Evolutionary conservation across 78 protist species (phyloP).

Genomic region (Paratrimastix pyriformis): DNA sequence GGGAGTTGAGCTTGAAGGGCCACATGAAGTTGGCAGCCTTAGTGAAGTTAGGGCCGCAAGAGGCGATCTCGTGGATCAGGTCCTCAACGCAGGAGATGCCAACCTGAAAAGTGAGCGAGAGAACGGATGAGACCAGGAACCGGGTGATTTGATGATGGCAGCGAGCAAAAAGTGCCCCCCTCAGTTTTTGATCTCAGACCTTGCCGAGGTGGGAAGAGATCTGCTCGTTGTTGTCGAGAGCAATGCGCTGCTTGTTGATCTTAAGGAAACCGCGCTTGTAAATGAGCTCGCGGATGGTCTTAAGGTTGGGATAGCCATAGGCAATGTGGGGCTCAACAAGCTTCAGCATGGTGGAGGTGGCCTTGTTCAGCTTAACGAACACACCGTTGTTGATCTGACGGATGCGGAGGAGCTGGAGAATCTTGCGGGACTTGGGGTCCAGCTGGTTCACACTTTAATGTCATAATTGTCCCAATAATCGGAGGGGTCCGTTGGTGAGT

Average conservation of each 20-base stretch:
- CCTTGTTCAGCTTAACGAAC: slow-evolving; percentile 93
- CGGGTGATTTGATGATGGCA: too few relatives aligned
- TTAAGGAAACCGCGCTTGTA: slow-evolving; percentile 98
- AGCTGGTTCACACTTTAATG: slow-evolving; percentile 79
- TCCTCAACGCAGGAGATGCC: slow-evolving; percentile 95
- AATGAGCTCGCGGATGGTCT: slow-evolving; percentile 84
- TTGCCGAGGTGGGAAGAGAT: slow-evolving; percentile 72
- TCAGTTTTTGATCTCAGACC: slow-evolving; percentile 16
- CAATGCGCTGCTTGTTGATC: slow-evolving; percentile 80
- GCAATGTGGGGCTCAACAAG: slow-evolving; percentile 92
- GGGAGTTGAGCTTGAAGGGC: slow-evolving; percentile 96
- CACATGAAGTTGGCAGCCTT: slow-evolving; percentile 86
- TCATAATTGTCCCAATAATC: neutral
- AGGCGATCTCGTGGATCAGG: slow-evolving; percentile 95
- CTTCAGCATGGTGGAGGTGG: slow-evolving; percentile 91
- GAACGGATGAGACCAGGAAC: too few relatives aligned
- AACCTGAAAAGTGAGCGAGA: too few relatives aligned
- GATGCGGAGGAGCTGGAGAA: slow-evolving; percentile 95
- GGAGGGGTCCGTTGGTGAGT: too few relatives aligned
- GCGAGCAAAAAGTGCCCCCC: too few relatives aligned
- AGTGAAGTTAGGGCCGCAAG: slow-evolving; percentile 90
- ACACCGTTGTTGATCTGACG: slow-evolving; percentile 96
- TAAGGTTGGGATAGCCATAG: slow-evolving; percentile 93
- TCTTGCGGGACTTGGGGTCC: slow-evolving; percentile 84
- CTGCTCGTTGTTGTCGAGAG: slow-evolving; percentile 79